phyloP scores from a whole-genome alignment of 208 protist species.

The Spongospora subterranea region DNA sequence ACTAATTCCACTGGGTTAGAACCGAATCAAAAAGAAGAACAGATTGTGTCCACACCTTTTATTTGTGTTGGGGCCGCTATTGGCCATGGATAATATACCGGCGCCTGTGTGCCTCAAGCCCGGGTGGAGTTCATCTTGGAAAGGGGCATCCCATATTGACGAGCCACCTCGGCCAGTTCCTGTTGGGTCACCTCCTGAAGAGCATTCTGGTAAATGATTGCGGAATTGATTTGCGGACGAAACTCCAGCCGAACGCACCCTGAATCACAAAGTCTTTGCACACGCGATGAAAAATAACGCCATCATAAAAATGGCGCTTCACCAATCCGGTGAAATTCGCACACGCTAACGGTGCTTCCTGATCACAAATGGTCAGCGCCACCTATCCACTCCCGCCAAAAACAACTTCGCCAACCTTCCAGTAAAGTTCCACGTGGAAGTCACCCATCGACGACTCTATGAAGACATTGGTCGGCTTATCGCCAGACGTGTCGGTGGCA shows the following conservation, averaged over 20 bases:
- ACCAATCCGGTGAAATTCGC: constrained; percentile 57
- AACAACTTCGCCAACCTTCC: not conserved
- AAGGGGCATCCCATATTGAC: constrained; percentile 60
- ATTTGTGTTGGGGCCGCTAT: constrained; percentile 61
- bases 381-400: not conserved
- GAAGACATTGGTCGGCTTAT: not conserved
- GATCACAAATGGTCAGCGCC: not conserved
- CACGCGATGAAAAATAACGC: constrained; percentile 57
- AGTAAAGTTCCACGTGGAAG: constrained; percentile 34
- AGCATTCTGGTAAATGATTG: not conserved
- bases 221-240: not conserved
- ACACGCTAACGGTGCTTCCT: constrained; percentile 57
- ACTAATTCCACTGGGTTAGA: constrained; percentile 22
- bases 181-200: constrained; percentile 62
- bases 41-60: not conserved
- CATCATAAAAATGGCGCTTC: constrained; percentile 51
- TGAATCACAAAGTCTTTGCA: constrained; percentile 52
- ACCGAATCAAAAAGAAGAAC: not conserved
- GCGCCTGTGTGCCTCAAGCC: constrained; percentile 61
- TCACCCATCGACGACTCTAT: constrained; percentile 32
- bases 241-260: not conserved
- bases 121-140: constrained; percentile 62
- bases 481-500: constrained; percentile 13
- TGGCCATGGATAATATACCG: constrained; percentile 63
- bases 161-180: constrained; percentile 60